phyloP scores from a whole-genome alignment of 768 basidiomycete species.

The Mycena vulgaris region DNA sequence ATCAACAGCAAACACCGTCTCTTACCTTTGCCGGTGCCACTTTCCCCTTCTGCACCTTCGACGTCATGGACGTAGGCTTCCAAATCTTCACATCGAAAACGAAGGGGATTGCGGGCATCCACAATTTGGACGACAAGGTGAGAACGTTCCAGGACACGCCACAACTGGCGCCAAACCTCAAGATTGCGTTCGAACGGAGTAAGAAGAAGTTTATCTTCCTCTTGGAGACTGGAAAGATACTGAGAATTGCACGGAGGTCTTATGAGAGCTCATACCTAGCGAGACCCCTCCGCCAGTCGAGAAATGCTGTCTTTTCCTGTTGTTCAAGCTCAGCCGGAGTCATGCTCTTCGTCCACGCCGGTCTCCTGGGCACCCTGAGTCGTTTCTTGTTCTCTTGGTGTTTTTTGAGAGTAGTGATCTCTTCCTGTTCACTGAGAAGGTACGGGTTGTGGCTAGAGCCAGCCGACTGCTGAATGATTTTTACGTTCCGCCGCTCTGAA shows the following conservation, averaged over 20 bases:
- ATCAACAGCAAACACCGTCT: conserved; percentile 87
- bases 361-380: conserved; percentile 90
- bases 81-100: conserved; percentile 94
- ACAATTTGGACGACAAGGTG: conserved; percentile 96
- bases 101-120: conserved; percentile 94
- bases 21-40: conserved; percentile 80
- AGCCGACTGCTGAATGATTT: conserved; percentile 76
- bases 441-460: conserved; percentile 83
- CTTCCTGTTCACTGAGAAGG: conserved; percentile 87
- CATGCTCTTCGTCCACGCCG: conserved; percentile 90
- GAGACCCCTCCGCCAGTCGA: conserved; percentile 93
- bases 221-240: conserved; percentile 77
- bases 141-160: conserved; percentile 96
- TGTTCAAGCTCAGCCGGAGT: conserved; percentile 85
- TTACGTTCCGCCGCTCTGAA: conserved; percentile 84
- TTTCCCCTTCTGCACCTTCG: conserved; percentile 86
- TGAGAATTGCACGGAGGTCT: background rate
- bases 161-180: conserved; percentile 98
- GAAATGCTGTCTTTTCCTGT: conserved; percentile 91
- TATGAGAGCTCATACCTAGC: conserved; percentile 74
- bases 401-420: conserved; percentile 78
- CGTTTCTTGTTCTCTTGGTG: conserved; percentile 82
- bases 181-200: conserved; percentile 98
- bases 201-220: conserved; percentile 87
- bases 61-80: conserved; percentile 90